Evolutionary conservation across 371 early-diverging fungal species (phyloP).

Genomic region (Dinochytrium kinnereticum): DNA sequence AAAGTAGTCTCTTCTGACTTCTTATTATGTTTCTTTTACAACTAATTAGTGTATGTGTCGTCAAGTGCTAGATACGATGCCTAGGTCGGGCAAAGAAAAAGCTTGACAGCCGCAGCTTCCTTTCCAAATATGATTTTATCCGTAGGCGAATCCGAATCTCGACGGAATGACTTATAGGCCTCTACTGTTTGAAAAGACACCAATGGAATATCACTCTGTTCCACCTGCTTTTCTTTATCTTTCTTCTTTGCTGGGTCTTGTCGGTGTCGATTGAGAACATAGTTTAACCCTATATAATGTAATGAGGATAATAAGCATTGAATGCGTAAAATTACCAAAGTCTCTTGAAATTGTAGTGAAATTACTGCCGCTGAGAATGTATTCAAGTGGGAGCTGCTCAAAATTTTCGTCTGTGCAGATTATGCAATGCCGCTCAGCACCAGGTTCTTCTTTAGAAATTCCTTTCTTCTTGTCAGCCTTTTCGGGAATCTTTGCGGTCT

Average conservation of each 20-base stretch:
- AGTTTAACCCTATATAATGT: neutral
- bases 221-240: neutral
- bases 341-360: constrained; percentile 22
- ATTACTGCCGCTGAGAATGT: constrained; percentile 18
- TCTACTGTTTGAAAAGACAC: neutral
- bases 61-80: neutral
- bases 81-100: neutral
- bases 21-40: no score
- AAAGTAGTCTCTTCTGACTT: no score
- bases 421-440: constrained; percentile 21
- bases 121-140: neutral
- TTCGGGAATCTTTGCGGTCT: constrained; percentile 9
- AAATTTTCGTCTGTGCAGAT: constrained; percentile 25
- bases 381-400: constrained; percentile 23
- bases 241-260: neutral
- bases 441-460: neutral
- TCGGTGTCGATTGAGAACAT: neutral
- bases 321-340: constrained; percentile 26
- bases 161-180: neutral
- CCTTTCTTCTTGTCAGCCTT: constrained; percentile 28
- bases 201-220: neutral
- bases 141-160: neutral
- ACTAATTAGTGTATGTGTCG: no score
- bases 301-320: neutral
- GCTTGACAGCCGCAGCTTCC: neutral